Conservation (phyloP, 805 yeast genomes). For the Sugiyamaella smithiae region DNA sequence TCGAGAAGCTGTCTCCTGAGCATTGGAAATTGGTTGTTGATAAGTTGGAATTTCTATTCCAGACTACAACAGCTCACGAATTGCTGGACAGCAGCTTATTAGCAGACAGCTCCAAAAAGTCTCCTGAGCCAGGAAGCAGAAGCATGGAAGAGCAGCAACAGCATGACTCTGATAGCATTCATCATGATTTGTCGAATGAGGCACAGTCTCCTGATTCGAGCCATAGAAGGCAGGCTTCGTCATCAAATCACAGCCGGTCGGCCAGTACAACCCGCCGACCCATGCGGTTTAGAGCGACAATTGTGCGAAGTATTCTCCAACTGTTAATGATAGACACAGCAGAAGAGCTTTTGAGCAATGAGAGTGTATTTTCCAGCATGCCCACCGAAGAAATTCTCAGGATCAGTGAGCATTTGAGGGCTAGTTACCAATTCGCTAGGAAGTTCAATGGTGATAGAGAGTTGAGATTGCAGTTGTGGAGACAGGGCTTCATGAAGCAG, state of each 20-base stretch:
- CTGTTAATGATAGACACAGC: conserved; percentile 82
- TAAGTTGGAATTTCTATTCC: conserved; percentile 69
- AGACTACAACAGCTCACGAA: conserved; percentile 81
- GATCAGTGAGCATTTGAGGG: conserved; percentile 57
- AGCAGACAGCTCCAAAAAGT: conserved; percentile 10
- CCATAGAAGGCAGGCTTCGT: conserved; percentile 4
- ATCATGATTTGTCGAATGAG: conserved; percentile 14
- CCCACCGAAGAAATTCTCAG: conserved; percentile 64
- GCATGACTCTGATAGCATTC: conserved; percentile 16
- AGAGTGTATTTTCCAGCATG: conserved; percentile 61
- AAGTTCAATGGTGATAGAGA: conserved; percentile 87
- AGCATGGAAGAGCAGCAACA: conserved; percentile 2
- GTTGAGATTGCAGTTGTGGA: conserved; percentile 82
- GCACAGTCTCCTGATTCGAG: conserved; percentile 6
- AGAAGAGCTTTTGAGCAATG: conserved; percentile 65
- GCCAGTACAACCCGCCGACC: conserved; percentile 36
- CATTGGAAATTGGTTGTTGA: conserved; percentile 76
- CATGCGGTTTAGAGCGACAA: conserved; percentile 64
- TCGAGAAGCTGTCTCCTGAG: conserved; percentile 52
- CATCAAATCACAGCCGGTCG: not conserved
- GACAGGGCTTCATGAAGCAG: conserved; percentile 87
- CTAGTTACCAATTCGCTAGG: conserved; percentile 78
- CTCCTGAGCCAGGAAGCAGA: conserved; percentile 7
- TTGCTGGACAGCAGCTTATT: conserved; percentile 45
- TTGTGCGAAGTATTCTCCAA: conserved; percentile 89